Evolutionary conservation across 1,139 yeast species (phyloP).

Genomic region (Taiozyma sp.): DNA sequence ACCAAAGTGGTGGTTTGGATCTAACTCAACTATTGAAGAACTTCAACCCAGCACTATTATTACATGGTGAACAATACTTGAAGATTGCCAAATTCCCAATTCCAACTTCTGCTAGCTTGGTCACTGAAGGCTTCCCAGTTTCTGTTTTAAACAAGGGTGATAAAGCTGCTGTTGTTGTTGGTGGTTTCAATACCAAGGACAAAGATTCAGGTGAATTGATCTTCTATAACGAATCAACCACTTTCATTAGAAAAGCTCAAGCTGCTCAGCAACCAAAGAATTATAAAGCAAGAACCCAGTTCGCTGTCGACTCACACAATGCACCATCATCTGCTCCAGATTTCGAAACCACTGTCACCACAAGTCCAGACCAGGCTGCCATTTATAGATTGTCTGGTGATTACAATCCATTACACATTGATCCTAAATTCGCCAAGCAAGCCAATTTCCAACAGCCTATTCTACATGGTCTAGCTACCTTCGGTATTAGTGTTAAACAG

Average conservation of each 20-base stretch:
- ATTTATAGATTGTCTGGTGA: constrained; percentile 91
- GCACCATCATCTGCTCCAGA: constrained; percentile 68
- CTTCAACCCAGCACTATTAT: constrained; percentile 83
- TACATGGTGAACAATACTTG: constrained; percentile 95
- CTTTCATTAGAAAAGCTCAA: constrained; percentile 77
- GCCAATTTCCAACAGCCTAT: constrained; percentile 88
- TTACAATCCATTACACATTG: constrained; percentile 92
- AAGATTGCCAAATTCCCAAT: constrained; percentile 77
- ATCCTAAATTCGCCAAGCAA: constrained; percentile 84
- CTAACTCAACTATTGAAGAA: constrained; percentile 62
- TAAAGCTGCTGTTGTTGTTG: constrained; percentile 78
- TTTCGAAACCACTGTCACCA: constrained; percentile 52
- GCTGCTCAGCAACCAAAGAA: constrained; percentile 46
- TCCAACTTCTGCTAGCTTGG: constrained; percentile 64
- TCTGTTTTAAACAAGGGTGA: constrained; percentile 85
- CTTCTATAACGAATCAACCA: constrained; percentile 81
- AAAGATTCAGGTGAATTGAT: constrained; percentile 62
- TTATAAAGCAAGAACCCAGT: constrained; percentile 44
- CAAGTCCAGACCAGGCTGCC: constrained; percentile 80
- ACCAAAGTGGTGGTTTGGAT: constrained; percentile 46
- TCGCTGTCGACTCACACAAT: constrained; percentile 60
- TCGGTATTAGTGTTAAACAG: constrained; percentile 78
- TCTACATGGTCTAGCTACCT: constrained; percentile 86
- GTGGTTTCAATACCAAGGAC: constrained; percentile 71
- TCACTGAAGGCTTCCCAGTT: constrained; percentile 62